Evolutionary conservation across 2,329 filamentous ascomycete genomes (phyloP), one percentile per base, ranked within the genome.

Genomic region (Elsinoe necatrix): DNA sequence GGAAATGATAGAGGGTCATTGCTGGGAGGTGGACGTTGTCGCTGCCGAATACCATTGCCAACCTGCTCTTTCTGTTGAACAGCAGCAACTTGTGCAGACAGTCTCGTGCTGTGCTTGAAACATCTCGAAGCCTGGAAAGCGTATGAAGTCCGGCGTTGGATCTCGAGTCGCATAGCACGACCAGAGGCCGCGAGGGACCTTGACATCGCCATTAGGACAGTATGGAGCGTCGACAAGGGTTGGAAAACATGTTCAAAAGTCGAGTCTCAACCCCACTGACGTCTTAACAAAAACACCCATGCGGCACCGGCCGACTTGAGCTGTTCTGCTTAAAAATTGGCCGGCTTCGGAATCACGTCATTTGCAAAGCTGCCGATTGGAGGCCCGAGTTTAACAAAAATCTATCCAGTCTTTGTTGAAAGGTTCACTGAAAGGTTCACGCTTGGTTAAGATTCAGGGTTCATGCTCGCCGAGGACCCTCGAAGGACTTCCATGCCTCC

Each of bases 1-100:
- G 90, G 90, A 64, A 95, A 95, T 0, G 87, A 84, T 78, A 95
- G 86, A 62, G 89, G 86, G 2, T 89, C 88, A 67, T 95, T 95
- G 3, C 87, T 88, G 1, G 75, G 73, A 18, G 66, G 65, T 2
- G 66, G 59, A 5, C 63, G 61, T 34, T 62, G 60, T 45, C 64
- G 65, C 23, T 58, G 59, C 29, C 64, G 59, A 42, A 66, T 61
- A 57, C 66, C 61, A 7, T 45, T 45, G 20, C 23, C 18, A 4
- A 11, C 41, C 23, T 65, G 56, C 1, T 61, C 61, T 35, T 62
- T 48, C 59, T 51, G 18, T 29, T 58, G 55, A 11, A 60, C 58
- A n/a, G 63, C 57, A n/a, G 62, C 64, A 55, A 62, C 61, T 60
- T 67, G 65, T 18, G 63, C 60, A 8, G 58, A 34, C 25, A 29